Conservation (phyloP, 2,329 filamentous ascomycete species). For the Lanzia echinophila region DNA sequence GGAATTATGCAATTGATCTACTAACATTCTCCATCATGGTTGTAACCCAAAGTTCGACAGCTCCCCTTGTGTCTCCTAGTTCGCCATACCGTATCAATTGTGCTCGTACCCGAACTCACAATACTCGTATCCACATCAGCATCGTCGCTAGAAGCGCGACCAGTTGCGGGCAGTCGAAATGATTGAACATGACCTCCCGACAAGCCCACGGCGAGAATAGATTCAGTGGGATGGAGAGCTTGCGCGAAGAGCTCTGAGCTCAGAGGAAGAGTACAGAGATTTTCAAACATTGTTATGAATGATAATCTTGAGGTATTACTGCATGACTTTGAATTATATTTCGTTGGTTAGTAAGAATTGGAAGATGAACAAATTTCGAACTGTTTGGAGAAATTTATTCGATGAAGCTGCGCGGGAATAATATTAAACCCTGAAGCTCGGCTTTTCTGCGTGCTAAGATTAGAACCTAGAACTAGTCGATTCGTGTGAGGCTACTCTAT, state of each 20-base stretch:
- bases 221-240: slow-evolving; percentile 75
- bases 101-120: slow-evolving; percentile 57
- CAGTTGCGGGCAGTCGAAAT: slow-evolving; percentile 60
- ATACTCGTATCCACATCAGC: slow-evolving; percentile 43
- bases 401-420: no score
- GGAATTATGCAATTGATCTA: slow-evolving; percentile 15
- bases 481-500: no score
- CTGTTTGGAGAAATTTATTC: no score
- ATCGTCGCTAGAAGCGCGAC: slow-evolving; percentile 43
- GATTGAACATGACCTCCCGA: slow-evolving; percentile 80
- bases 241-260: slow-evolving; percentile 83
- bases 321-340: no score
- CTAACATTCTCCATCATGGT: slow-evolving; percentile 65
- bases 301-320: no score
- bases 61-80: slow-evolving; percentile 91
- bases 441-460: no score
- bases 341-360: no score
- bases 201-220: slow-evolving; percentile 79
- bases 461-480: no score
- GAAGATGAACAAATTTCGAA: no score
- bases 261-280: slow-evolving; percentile 82
- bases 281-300: slow-evolving; percentile 46
- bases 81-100: slow-evolving; percentile 78
- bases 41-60: slow-evolving; percentile 76
- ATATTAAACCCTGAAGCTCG: no score